Percentiles rank a stretch among this genome's conserved stretches.
Conservation (phyloP, 31 red algal genomes). For the Asparagopsis taxiformis region DNA sequence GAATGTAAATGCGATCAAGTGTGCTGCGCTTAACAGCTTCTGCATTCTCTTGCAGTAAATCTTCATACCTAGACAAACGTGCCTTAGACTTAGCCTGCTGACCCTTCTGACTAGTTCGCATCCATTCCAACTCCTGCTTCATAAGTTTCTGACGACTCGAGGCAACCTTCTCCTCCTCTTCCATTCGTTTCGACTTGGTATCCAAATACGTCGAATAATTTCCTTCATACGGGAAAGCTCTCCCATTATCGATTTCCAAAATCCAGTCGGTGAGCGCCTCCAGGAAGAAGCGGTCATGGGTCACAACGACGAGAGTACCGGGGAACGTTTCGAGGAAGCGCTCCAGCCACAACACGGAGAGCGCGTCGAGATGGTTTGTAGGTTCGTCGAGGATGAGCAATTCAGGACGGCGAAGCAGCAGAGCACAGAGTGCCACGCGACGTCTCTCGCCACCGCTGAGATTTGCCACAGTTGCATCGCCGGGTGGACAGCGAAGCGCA, state of each 20-base stretch:
- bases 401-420: slow-evolving; percentile 66
- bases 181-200: slow-evolving; percentile 66
- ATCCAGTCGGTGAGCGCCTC: slow-evolving; percentile 87
- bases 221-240: slow-evolving; percentile 78
- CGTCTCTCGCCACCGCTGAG: slow-evolving; percentile 92
- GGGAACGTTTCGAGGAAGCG: slow-evolving; percentile 68
- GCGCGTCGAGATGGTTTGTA: slow-evolving; percentile 64
- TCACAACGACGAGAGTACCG: slow-evolving; percentile 68
- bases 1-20: slow-evolving; percentile 78
- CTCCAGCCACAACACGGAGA: slow-evolving; percentile 75
- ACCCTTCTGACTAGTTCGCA: slow-evolving; percentile 68
- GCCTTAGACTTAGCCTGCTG: slow-evolving; percentile 82
- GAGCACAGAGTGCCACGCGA: slow-evolving; percentile 71
- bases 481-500: slow-evolving; percentile 78
- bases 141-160: slow-evolving; percentile 55
- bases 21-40: slow-evolving; percentile 5
- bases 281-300: slow-evolving; percentile 82
- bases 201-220: slow-evolving; percentile 88
- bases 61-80: slow-evolving; percentile 72
- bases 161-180: slow-evolving; percentile 69
- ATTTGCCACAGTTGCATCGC: slow-evolving; percentile 60
- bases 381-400: slow-evolving; percentile 92
- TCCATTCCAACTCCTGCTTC: slow-evolving; percentile 85
- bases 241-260: slow-evolving; percentile 78
- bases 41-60: slow-evolving; percentile 45